Evolutionary conservation across 805 yeast genomes (phyloP), one percentile per base, ranked within the genome.

Genomic region (Candida andamanensis): DNA sequence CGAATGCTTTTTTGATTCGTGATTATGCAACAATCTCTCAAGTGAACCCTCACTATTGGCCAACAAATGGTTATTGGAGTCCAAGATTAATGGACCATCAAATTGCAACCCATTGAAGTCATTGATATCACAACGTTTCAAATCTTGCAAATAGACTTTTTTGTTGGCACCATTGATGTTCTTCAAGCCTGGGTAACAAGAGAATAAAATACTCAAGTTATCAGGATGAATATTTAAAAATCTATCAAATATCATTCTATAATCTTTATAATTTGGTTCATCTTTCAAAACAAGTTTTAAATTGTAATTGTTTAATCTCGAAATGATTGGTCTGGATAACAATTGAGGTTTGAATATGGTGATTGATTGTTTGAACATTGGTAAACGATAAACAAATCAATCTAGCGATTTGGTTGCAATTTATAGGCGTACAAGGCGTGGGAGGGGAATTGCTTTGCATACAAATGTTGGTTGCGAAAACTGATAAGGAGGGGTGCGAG

Each of bases 11-110:
- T 46, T 37, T 30, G 52, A 44, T 44, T 37, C 41, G 21, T 63
- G 63, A 50, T 65, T 60, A 25, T 56, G 54, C 60, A 65, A 56
- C 36, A 65, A 55, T 21, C 67, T 44, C 43, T 58, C 60, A 33
- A 65, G 52, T 14, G 67, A 50, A 10, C 46, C 46, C 28, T 58
- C 63, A 39, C 61, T 65, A 31, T 55, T 58, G 9, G 69, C 70
- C 30, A 65, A 52, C 46, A 65, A 56, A 33, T 54, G 49, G 47
- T 65, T 56, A 17, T 46, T 44, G 47, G 57, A 59, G 49, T 65
- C 72, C 32, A 62, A 56, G 15, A 63, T 38, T 32, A 55, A 40
- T 7, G 58, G 56, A 6, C 44, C 48, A 23, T 39, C 25, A 24
- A 43, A 38, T n/a, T 37, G 17, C 21, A 45, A 37, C n/a, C 32